Base-by-base conservation (phyloP, 1,284 basidiomycete species). In the Cryptococcus maquisensis region DNA sequence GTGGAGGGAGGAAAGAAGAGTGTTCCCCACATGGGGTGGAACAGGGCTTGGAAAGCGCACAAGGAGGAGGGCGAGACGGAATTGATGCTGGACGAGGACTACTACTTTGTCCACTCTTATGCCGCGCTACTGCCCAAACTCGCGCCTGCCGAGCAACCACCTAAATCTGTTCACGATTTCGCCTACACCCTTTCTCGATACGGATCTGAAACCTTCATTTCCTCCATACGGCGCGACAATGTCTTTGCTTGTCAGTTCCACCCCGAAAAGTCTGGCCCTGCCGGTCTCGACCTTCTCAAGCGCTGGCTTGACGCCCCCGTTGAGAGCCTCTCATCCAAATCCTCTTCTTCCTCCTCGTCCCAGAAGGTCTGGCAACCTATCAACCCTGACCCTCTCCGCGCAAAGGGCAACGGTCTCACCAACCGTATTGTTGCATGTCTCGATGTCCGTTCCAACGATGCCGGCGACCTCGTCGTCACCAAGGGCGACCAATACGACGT, bases 401-500 rank as follows among this genome's bases (percentile, higher is more conserved):
- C 64, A 4, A 79, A 82, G 78, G 66, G 68, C 6, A 84, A 88
- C 64, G 83, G 84, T 6, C 82, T 95, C 57, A 96, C 93, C 4
- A 95, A 91, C 73, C 89, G 96, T 53, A 88, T 99, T 70, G 86
- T 98, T 54, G 96, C 96, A 13, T 98, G 96, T 74, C 86, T 99
- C 82, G 96, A 99, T 74, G 95, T 99, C 35, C 86, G 96, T 42
- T 85, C 91, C 38, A 98, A 98, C 78, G 96, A 99, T 73, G 77
- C 86, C 32, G 96, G 96, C 44, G 96, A 99, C 74, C 85, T 99
- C 49, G 94, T 99, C 54, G 96, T 99, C 2, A 99, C 96, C 47
- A 99, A 99, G 79, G 96, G 96, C 52, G 96, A 99, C 76, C 94
- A 96, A 72, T 99, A 99, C 79, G 92, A 98, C 70, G 95, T 98